Conservation (phyloP, 1,284 basidiomycete species). For the Singerocomus inundabilis region DNA sequence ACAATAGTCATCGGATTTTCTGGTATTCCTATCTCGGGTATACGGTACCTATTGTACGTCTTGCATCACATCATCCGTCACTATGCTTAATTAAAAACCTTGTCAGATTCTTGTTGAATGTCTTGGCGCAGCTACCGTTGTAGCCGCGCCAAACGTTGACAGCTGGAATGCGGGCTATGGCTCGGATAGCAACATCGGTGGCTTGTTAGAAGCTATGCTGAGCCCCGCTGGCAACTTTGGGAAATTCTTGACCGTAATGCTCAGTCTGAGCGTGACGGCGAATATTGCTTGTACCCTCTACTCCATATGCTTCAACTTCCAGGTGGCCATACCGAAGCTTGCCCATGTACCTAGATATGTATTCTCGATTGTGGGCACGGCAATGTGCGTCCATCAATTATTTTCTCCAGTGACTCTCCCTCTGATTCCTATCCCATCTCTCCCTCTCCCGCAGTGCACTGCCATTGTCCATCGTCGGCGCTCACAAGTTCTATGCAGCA, state of each 20-base stretch:
- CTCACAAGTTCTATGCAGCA: conserved; percentile 63
- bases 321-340: conserved; percentile 72
- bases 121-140: conserved; percentile 70
- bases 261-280: conserved; percentile 77
- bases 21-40: conserved; percentile 74
- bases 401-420: not conserved
- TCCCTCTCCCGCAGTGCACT: conserved; percentile 34
- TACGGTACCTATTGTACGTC: conserved; percentile 61
- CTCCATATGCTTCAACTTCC: conserved; percentile 79
- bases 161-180: conserved; percentile 66
- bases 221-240: conserved; percentile 72
- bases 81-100: not conserved
- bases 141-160: conserved; percentile 60
- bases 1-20: conserved; percentile 65
- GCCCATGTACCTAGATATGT: conserved; percentile 78
- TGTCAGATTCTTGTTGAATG: conserved; percentile 60
- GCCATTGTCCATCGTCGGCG: conserved; percentile 65
- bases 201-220: conserved; percentile 76
- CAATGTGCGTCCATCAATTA: conserved; percentile 54
- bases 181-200: conserved; percentile 60
- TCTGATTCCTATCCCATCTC: conserved; percentile 10
- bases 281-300: conserved; percentile 88
- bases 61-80: not conserved
- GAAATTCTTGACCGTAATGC: conserved; percentile 82
- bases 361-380: conserved; percentile 80